These are phyloP conservation scores for Aspergillus brunneoviolaceus DNA, from an alignment of 2,329 filamentous ascomycete genomes.

Conservation along the genomic window DNA sequence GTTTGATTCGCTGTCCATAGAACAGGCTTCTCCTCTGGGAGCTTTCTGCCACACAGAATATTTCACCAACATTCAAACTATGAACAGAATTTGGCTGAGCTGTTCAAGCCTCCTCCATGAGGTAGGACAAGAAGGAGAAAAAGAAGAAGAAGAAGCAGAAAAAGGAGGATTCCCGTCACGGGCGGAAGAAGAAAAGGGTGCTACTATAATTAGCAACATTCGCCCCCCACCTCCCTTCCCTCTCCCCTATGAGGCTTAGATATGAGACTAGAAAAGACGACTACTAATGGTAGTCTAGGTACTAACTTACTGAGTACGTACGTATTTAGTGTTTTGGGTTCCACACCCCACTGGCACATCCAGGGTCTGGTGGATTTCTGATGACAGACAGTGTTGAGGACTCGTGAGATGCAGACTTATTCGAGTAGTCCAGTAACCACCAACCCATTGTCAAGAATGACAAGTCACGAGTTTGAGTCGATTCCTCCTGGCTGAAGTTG, in stretches of 20 bases:
- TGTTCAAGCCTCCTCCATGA: no score
- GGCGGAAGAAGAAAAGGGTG: background rate
- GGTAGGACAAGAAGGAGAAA: no score
- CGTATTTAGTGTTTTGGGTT: slow-evolving; percentile 8
- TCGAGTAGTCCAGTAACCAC: background rate
- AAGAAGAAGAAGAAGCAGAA: background rate
- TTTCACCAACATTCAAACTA: no score
- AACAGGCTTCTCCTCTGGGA: no score
- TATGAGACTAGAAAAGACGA: background rate
- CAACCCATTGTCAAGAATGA: no score
- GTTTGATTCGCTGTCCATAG: no score
- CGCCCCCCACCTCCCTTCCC: background rate
- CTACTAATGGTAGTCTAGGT: no score
- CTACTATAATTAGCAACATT: background rate
- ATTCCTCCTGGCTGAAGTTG: no score
- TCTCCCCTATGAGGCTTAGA: background rate
- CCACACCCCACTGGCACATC: slow-evolving; percentile 9
- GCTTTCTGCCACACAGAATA: no score
- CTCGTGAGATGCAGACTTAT: background rate
- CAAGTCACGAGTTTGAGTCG: no score
- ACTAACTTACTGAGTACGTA: no score
- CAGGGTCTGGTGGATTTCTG: slow-evolving; percentile 2
- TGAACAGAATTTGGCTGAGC: no score
- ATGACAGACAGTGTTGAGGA: background rate
- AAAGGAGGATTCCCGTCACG: background rate